These are phyloP conservation scores for Camelina hispida DNA, from an alignment of 345 rosid genomes.

Conservation along the genomic window DNA sequence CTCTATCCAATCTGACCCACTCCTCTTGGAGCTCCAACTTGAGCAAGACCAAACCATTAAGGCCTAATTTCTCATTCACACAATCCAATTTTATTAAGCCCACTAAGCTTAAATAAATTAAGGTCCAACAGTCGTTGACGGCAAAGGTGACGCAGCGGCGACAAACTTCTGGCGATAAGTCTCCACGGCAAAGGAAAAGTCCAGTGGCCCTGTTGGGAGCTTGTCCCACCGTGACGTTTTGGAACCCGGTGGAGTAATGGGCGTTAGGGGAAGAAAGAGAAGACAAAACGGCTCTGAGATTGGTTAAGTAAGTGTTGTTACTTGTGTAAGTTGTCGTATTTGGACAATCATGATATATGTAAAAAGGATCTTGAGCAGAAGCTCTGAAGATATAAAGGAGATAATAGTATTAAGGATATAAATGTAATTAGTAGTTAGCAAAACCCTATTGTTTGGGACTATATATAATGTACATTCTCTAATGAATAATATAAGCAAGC, in stretches of 20 bases:
- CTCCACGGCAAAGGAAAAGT: not conserved
- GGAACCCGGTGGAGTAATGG: conserved; percentile 28
- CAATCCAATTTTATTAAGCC: too few species aligned
- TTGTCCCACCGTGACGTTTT: not conserved
- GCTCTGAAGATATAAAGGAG: conserved; percentile 7
- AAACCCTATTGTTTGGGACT: too few species aligned
- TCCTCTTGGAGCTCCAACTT: too few species aligned
- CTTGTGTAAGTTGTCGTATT: conserved; percentile 32
- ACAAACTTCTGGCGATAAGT: not conserved
- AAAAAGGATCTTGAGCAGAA: conserved; percentile 30
- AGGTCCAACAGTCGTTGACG: not conserved
- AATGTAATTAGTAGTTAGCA: too few species aligned
- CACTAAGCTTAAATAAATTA: too few species aligned
- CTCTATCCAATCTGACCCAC: too few species aligned
- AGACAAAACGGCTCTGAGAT: conserved; percentile 47
- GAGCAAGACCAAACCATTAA: too few species aligned
- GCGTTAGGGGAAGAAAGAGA: conserved; percentile 38
- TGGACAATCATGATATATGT: not conserved
- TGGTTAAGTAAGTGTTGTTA: conserved; percentile 44
- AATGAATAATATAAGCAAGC: too few species aligned
- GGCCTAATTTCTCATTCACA: too few species aligned
- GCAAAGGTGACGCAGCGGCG: conserved; percentile 6
- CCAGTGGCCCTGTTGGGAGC: not conserved
- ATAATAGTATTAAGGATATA: too few species aligned
- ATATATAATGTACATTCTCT: too few species aligned